Evolutionary conservation across 371 early-diverging fungal species (phyloP), one percentile per base, ranked within the genome.

Genomic region (Circinella umbellata): DNA sequence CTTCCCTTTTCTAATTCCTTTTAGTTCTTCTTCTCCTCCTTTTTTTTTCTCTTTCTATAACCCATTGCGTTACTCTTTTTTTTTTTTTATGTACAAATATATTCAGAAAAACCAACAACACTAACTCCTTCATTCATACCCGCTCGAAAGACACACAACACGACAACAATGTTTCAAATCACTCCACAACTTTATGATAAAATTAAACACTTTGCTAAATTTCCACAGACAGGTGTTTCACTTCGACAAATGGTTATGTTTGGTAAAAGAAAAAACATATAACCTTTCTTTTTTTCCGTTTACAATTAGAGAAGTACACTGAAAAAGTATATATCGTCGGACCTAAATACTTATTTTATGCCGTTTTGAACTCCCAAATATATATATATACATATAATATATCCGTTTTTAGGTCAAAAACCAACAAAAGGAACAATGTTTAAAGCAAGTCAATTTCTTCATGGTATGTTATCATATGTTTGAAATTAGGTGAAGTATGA

Each of bases 151-250:
- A 27, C 27, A 27, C 2, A 42, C 0, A 9, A 42, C 1, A 42
- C 42, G 9, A 36, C 42, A 10, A 34, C 63, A 37, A 88, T 87
- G 86, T 85, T 79, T 74, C 76, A 81, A 79, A 80, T 91, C 39
- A 78, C 82, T n/a, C 82, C 89, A 15, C 87, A 90, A 64, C 80
- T 94, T 17, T 85, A 88, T 64, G 90, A 87, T 60, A 91, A 87
- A 71, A 92, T 92, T 66, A 88, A 86, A 48, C 88, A 90, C 80
- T 91, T 89, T 82, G 90, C 91, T 55, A 87, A 84, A 69, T 90
- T 93, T 59, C 94, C 94, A 34, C 97, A 95, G 77, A 97, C 97
- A 0, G 92, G 94, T n/a, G 95, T 97, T 34, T 95, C 95, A n/a
- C 82, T 97, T 63, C 83, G 90, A 64, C 95, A 97, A 82, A 95